Evolutionary conservation across 345 rosid genomes (phyloP).

Genomic region (Hypericum androsaemum): DNA sequence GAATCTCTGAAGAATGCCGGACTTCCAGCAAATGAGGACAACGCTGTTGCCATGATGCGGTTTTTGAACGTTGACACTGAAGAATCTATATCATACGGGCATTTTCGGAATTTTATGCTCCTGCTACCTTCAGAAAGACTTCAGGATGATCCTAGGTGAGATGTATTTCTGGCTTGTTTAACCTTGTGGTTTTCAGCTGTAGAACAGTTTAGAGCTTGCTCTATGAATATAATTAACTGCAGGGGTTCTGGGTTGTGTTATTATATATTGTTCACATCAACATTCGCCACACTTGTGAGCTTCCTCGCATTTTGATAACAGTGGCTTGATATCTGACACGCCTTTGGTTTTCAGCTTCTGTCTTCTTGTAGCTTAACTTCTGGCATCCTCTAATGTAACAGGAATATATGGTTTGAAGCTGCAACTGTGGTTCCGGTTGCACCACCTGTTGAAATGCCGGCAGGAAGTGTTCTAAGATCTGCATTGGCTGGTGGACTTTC

Average conservation of each 20-base stretch:
- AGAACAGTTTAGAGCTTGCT: too few relatives aligned
- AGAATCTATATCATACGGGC: constrained; percentile 93
- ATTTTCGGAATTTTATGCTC: constrained; percentile 94
- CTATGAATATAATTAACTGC: too few relatives aligned
- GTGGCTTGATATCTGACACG: too few relatives aligned
- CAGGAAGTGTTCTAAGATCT: constrained; percentile 85
- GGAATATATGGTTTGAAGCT: constrained; percentile 48
- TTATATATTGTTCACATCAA: too few relatives aligned
- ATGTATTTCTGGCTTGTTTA: too few relatives aligned
- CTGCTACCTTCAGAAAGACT: constrained; percentile 83
- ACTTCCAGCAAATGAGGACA: constrained; percentile 93
- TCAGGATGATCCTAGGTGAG: constrained; percentile 94
- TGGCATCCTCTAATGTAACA: constrained; percentile 20
- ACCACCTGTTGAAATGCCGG: constrained; percentile 70
- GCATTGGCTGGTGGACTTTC: constrained; percentile 98
- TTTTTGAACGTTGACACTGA: constrained; percentile 80
- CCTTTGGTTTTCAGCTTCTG: too few relatives aligned
- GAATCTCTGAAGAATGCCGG: constrained; percentile 82
- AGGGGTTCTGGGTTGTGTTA: too few relatives aligned
- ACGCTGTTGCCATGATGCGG: constrained; percentile 95
- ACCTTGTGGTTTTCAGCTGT: too few relatives aligned
- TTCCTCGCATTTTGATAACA: too few relatives aligned
- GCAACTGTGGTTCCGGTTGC: constrained; percentile 40
- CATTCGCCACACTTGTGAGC: too few relatives aligned
- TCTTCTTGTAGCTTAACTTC: too few relatives aligned